Conservation (phyloP, 805 yeast genomes). For the Hanseniaspora lachancei region DNA sequence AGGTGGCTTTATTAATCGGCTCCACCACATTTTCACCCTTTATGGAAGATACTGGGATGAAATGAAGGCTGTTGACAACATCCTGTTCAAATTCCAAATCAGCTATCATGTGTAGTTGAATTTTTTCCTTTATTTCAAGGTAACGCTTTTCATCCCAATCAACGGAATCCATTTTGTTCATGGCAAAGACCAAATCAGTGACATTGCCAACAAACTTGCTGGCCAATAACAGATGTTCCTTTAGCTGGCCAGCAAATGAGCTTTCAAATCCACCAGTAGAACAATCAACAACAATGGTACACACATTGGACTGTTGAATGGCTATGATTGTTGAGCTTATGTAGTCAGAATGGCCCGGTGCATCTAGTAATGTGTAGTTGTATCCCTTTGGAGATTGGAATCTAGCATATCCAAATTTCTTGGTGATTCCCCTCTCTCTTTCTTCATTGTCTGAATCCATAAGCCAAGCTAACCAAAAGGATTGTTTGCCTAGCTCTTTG, state of each 20-base stretch:
- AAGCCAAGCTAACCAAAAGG: conserved; percentile 98
- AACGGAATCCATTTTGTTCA: conserved; percentile 96
- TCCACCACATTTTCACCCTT: conserved; percentile 74
- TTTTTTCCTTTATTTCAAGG: conserved; percentile 75
- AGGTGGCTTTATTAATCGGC: conserved; percentile 45
- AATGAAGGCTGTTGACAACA: conserved; percentile 57
- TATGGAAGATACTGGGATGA: conserved; percentile 91
- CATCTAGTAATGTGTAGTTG: conserved; percentile 92
- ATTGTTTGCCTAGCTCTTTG: conserved; percentile 95
- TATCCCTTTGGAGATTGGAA: conserved; percentile 81
- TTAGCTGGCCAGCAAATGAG: conserved; percentile 97
- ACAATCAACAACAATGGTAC: conserved; percentile 88
- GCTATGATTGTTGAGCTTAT: conserved; percentile 98
- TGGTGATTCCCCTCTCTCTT: conserved; percentile 96
- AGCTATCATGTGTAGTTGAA: conserved; percentile 45
- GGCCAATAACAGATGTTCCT: conserved; percentile 92
- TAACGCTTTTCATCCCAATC: conserved; percentile 86
- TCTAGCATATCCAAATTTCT: conserved; percentile 92
- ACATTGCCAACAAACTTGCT: conserved; percentile 5
- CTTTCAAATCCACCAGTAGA: conserved; percentile 98
- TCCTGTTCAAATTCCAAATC: conserved; percentile 49
- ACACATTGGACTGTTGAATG: conserved; percentile 98
- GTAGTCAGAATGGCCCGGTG: conserved; percentile 98
- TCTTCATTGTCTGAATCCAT: conserved; percentile 98
- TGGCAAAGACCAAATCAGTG: conserved; percentile 86